Base-by-base conservation (phyloP, 108 stramenopile species). In the Nannochloropsis gaditana region DNA sequence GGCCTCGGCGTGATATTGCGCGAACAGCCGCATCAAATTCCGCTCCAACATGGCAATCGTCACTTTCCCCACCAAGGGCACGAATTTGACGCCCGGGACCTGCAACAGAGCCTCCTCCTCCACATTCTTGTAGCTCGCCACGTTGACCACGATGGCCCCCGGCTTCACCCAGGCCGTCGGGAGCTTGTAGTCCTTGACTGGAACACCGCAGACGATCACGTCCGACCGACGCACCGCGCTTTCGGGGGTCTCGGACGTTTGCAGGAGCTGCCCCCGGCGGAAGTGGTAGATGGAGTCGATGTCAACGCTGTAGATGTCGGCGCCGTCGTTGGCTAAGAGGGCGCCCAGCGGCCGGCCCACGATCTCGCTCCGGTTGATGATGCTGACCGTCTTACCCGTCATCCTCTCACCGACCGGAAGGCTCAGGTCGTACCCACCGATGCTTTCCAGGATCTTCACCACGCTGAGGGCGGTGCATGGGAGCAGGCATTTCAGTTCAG, bases 401-500 rank as follows among this genome's bases (percentile, higher is more conserved):
- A 94, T 94, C 84, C 45, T 94, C 93, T 90, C 86, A 10, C 90
- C 89, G 43, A 73, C 44, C 15, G 90, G 90, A 43, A 88, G 89
- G n/a, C 41, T 45, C 44, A 44, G 41, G 86, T 90, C 87, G 79
- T 91, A 90, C 45, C 85, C 84, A 41, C 87, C 83, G 42, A 90
- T 19, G 90, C 88, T 86, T 85, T 96, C 94, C 50, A 97, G 83
- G 41, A 96, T 94, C n/a, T 91, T 93, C 45, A 94, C 92, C 2
- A 95, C 93, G 19, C 95, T 92, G 43, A 98, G 90, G 2, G 97
- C 94, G 42, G 97, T 98, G 87, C 97, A 98, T 0, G 97, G 97
- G 81, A 98, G 86, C 11, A 97, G 88, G 85, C 95, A 96, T 91
- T 97, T 96, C 89, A 95, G 91, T 50, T 42, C 21, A 5, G 80